Percentiles rank a stretch among this genome's conserved stretches.
These are phyloP conservation scores for Aphanoascus verrucosus DNA, from an alignment of 2,329 filamentous ascomycete genomes.

Conservation along the genomic window DNA sequence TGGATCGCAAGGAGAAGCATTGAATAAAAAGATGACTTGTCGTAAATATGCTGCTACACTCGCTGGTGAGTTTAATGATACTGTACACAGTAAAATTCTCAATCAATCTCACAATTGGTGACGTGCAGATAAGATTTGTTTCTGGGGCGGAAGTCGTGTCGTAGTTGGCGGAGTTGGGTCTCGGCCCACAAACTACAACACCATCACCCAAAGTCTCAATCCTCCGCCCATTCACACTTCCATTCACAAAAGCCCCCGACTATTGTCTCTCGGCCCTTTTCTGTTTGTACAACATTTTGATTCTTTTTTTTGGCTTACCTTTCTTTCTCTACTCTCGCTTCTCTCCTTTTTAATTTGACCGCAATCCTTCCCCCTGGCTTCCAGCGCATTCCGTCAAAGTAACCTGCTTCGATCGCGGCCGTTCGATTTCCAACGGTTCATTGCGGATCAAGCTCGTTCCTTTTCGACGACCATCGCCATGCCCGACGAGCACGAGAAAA, in stretches of 20 bases:
- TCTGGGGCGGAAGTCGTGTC: too few species aligned
- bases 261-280: not conserved
- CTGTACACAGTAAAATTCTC: too few species aligned
- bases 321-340: conserved; percentile 10
- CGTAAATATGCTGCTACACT: too few species aligned
- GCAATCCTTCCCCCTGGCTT: conserved; percentile 30
- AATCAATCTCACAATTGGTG: too few species aligned
- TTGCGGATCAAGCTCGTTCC: conserved; percentile 32
- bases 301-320: not conserved
- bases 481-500: conserved; percentile 63
- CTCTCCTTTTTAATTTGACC: conserved; percentile 16
- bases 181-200: too few species aligned
- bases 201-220: too few species aligned
- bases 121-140: too few species aligned
- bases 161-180: too few species aligned
- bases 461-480: conserved; percentile 42
- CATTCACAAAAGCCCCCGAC: not conserved
- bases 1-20: too few species aligned
- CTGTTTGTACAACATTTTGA: not conserved
- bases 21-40: too few species aligned
- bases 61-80: too few species aligned
- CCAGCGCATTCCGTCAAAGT: conserved; percentile 34
- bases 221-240: too few species aligned
- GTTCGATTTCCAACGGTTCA: conserved; percentile 40
- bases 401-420: conserved; percentile 37